Evolutionary conservation across 2,329 filamentous ascomycete species (phyloP), one percentile per base, ranked within the genome.

Genomic region (Clonostachys sp.): DNA sequence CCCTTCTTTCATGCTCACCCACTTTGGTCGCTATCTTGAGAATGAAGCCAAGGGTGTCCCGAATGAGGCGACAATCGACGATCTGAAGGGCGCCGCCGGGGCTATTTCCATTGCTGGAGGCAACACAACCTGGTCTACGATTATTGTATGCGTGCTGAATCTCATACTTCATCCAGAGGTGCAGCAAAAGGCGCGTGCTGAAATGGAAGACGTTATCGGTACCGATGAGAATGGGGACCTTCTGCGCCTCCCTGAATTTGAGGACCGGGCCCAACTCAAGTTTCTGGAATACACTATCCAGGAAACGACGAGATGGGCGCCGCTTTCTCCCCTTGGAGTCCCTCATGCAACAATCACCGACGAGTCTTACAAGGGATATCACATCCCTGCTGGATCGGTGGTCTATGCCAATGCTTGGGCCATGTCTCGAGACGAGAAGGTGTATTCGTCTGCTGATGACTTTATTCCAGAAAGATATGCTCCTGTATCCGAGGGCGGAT

Each of bases 321-420:
- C 74, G 5, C 58, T 77, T 5, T 68, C 66, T 12, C 73, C 74
- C 1, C 57, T 77, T 3, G 75, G 73, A 4, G 73, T 83, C 35
- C 80, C 80, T 3, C 80, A 84, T 57, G 70, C 64, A 41, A 68
- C 75, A 13, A 65, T 75, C 2, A 60, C 73, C 42, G 79, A 83
- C 44, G 80, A 84, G 47, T 64, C 73, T 12, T 84, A 83, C 55
- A 65, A 75, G 17, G 78, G 72, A 34, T 76, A 78, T 60, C 71
- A 73, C 49, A 81, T 84, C 44, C 78, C 78, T 10, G 74, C 72
- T n/a, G 80, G 79, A 4, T 67, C 68, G 6, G 57, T 70, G 16
- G 58, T 74, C 6, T 65, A 67, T 45, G 66, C 68, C 33, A 77
- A 73, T 45, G 59, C 65, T n/a, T 59, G 63, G 12, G 70, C 70